Conservation (phyloP, 306 rosid genomes). For the Alnus rubra region DNA sequence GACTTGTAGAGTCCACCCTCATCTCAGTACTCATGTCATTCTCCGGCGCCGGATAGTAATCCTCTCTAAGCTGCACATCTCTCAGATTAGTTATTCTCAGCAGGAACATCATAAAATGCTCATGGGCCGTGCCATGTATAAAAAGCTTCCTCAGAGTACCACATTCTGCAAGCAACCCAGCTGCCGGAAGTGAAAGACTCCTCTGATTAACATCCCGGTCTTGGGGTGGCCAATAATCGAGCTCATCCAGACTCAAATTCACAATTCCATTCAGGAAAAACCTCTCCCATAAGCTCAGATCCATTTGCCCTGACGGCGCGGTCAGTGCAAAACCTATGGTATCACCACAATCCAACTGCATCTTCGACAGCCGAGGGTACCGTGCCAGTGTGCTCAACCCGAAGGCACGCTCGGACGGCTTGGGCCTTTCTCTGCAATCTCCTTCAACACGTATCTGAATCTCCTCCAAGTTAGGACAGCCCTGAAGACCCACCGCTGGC, state of each 20-base stretch:
- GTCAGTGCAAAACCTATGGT: conserved; percentile 77
- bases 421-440: conserved; percentile 66
- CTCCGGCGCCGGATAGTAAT: conserved; percentile 87
- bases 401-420: conserved; percentile 45
- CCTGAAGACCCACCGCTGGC: conserved; percentile 65
- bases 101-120: conserved; percentile 81
- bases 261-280: conserved; percentile 74
- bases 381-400: conserved; percentile 61
- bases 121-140: conserved; percentile 79
- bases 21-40: conserved; percentile 91
- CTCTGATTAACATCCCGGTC: conserved; percentile 83
- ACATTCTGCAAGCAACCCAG: conserved; percentile 72
- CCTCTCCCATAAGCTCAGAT: conserved; percentile 91
- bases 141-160: conserved; percentile 73
- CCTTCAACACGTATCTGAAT: conserved; percentile 73
- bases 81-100: conserved; percentile 55
- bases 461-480: conserved; percentile 77
- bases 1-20: conserved; percentile 84
- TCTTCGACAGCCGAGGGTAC: conserved; percentile 66
- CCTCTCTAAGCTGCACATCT: conserved; percentile 79
- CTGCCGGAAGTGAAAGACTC: conserved; percentile 72
- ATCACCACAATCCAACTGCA: conserved; percentile 83
- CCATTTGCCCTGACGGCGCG: conserved; percentile 83
- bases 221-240: conserved; percentile 93
- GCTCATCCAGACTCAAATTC: conserved; percentile 55